Base-by-base conservation (phyloP, 1,284 basidiomycete genomes). In the Coniophora puteana region DNA sequence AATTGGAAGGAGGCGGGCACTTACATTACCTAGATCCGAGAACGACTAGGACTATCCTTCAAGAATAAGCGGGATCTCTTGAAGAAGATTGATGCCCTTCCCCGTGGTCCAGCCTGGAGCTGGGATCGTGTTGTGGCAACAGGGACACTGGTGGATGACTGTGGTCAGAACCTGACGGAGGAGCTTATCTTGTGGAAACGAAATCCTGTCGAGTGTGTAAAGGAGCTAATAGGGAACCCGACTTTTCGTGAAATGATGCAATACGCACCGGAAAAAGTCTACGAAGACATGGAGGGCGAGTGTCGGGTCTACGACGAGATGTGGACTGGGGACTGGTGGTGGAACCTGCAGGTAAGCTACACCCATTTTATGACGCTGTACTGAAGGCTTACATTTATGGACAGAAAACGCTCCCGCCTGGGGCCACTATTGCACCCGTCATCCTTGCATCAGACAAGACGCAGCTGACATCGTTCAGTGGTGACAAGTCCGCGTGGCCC, bases 241-340 rank as follows among this genome's bases (percentile, higher is more conserved):
- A 8, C 24, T 1, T 51, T 52, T 10, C 6, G 34, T 8, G 39
- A 40, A 3, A 0, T 30, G 6, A 45, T 59, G 30, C 33, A 33
- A 1, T 61, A 57, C 16, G 36, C 35, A 36, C 59, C 55, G 0
- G 45, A 49, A 13, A 36, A 38, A 14, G 38, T 43, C 0, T 62
- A 43, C 17, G 20, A 14, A 12, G 52, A 58, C 30, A 3, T 4
- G 8, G 29, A 25, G 0, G 33, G 35, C 1, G 26, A 17, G 4
- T 38, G 39, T 2, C 36, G 44, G 0, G 20, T 46, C 0, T 52
- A 46, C 18, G 38, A 53, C 10, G 49, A 63, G 25, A 61, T 60
- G 54, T 57, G 53, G 49, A 59, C 52, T 0, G 52, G 11, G 0
- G 47, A 58, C 7, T 63, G 58, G 59, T 63, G 59, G 62, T 60